Base-by-base conservation (phyloP, 2,329 filamentous ascomycete species). In the Aspergillus japonicus region DNA sequence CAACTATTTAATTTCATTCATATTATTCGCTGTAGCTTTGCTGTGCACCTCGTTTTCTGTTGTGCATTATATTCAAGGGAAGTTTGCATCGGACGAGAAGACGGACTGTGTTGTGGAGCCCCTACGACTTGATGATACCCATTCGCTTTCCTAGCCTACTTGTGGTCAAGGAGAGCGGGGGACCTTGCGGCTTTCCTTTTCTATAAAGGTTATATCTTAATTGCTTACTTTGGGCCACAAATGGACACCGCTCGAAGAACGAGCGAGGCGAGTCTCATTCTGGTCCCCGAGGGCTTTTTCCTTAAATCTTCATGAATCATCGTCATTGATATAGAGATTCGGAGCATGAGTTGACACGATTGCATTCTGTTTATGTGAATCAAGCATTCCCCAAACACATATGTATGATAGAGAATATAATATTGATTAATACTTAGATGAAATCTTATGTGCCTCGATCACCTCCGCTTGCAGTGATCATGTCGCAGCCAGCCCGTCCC, bases 401-500 rank as follows among this genome's bases (percentile, higher is more conserved):
- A 19, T 44, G 16, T 44, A 16, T 19, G 6, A 44, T 44, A 44
- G 6, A 44, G 39, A 44, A 44, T 44, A 44, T 44, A 44, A 16
- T 19, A 19, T 44, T 19, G 33, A 12, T 5, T 35, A n/a, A 44
- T 19, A 3, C n/a, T 8, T 44, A 7, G 39, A 44, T 44, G 3
- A 16, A 19, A 16, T 44, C 14, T 16, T 35, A 5, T 5, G 39
- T 19, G 14, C 14, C 39, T 19, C 12, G 4, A 44, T 1, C 16
- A 19, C 39, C 16, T 12, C 8, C 5, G 33, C 5, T 44, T 19
- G 6, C 39, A 16, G 39, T n/a, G 16, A 16, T 19, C 24, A 47
- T 42, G 19, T 11, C 47, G 23, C 19, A 16, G 47, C 58, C 42
- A 72, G 57, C 23, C 68, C 67, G 64, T 71, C 70, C 70, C 70